Base-by-base conservation (phyloP, 2,329 filamentous ascomycete genomes). In the Colletotrichum agaves region DNA sequence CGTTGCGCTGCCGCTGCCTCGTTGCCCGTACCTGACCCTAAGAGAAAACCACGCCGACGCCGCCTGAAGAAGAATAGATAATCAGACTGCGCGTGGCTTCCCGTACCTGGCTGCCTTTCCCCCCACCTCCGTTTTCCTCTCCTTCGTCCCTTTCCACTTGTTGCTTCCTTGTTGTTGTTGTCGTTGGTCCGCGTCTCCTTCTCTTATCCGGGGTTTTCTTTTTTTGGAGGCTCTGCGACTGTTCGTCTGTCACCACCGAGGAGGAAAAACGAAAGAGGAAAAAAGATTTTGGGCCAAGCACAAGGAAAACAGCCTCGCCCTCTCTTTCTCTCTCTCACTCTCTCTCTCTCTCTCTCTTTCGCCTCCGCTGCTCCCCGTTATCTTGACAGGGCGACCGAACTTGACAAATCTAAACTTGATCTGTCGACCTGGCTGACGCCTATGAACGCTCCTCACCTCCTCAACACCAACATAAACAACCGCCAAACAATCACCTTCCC, bases 401-500 rank as follows among this genome's bases (percentile, higher is more conserved):
- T 50, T 17, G 21, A 58, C 52, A 41, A 31, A 57, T 50, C 63
- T 57, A 67, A 50, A 50, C 44, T 44, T 57, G 43, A 63, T 63
- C 60, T 53, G 64, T 46, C 50, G 13, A 64, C 44, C 46, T 64
- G 33, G 52, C 60, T 64, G 53, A 64, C 64, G 64, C 64, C 60
- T 66, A 58, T 55, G 13, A 23, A 46, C 47, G 44, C 59, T 62
- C 21, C 23, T 67, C 52, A 47, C 64, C 43, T 50, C 37, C 58
- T 47, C 64, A 41, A n/a, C 37, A 11, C 41, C 44, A 52, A 35
- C 49, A 52, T 31, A 61, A 21, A 61, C 37, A 23, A 46, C 43
- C 10, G 35, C 52, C 60, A 49, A 60, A 49, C 41, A 47, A 27
- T 39, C 43, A 49, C 10, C 31, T 44, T 27, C 19, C 47, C 27